phyloP scores from a whole-genome alignment of 352 stramenopile genomes.

The Elongisporangium undulatum region DNA sequence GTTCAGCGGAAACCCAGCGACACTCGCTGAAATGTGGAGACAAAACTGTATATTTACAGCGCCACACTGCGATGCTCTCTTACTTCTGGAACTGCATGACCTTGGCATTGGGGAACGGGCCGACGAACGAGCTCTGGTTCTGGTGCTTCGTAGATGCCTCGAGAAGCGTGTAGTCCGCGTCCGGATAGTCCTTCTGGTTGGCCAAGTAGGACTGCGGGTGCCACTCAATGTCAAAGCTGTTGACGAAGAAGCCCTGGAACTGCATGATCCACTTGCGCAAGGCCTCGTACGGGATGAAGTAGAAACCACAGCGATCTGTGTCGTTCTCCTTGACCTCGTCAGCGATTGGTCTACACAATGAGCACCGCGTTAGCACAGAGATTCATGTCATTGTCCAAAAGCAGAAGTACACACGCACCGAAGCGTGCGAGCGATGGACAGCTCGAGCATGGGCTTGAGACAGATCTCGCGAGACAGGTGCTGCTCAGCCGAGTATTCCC shows the following conservation, averaged over 20 bases:
- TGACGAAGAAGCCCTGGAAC: slow-evolving; percentile 81
- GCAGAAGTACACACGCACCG: slow-evolving; percentile 13
- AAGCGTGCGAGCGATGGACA: slow-evolving; percentile 57
- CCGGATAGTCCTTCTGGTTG: slow-evolving; percentile 41
- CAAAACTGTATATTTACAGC: neutral
- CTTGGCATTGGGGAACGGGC: slow-evolving; percentile 66
- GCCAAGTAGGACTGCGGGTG: slow-evolving; percentile 57
- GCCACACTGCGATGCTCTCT: neutral
- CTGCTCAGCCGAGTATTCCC: slow-evolving; percentile 57
- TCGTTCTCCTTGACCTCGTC: slow-evolving; percentile 70
- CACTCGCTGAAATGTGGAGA: neutral
- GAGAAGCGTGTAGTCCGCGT: slow-evolving; percentile 66
- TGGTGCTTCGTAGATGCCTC: slow-evolving; percentile 61
- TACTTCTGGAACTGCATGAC: slow-evolving; percentile 39
- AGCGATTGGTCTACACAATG: slow-evolving; percentile 24
- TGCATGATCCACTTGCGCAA: slow-evolving; percentile 73
- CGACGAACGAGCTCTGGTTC: slow-evolving; percentile 70
- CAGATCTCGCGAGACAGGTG: slow-evolving; percentile 52
- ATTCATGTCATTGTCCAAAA: neutral
- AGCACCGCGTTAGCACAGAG: neutral
- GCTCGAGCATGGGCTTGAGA: slow-evolving; percentile 70
- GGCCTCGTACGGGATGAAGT: slow-evolving; percentile 80
- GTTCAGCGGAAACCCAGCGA: too few species aligned
- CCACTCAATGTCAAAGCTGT: slow-evolving; percentile 78
- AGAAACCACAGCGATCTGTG: slow-evolving; percentile 73